These are phyloP conservation scores for Cynara cardunculus DNA, from an alignment of 129 eudicot genomes.

Conservation along the genomic window DNA sequence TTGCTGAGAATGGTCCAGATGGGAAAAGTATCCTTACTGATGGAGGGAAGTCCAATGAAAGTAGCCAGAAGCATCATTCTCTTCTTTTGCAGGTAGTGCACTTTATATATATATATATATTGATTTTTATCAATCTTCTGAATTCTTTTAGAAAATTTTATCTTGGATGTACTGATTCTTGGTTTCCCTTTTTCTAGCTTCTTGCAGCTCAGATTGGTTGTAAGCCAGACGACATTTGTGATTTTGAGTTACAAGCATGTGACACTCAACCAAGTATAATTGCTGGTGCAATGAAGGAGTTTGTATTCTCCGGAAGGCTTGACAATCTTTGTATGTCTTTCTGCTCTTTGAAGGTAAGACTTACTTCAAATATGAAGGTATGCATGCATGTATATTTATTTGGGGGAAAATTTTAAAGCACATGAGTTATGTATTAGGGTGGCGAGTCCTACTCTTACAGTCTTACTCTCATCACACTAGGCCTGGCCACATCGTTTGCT, in stretches of 20 bases:
- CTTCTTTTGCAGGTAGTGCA: slow-evolving; percentile 70
- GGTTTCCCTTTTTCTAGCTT: slow-evolving; percentile 39
- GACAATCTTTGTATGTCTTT: slow-evolving; percentile 97
- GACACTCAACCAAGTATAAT: slow-evolving; percentile 93
- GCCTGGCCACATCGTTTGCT: neutral
- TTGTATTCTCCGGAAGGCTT: slow-evolving; percentile 90
- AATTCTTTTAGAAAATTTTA: neutral
- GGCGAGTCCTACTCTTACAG: neutral
- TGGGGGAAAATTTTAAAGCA: neutral
- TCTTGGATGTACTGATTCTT: slow-evolving; percentile 13
- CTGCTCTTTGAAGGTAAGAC: slow-evolving; percentile 83
- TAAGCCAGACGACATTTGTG: slow-evolving; percentile 82
- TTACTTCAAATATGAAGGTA: neutral
- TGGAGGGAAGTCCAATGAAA: slow-evolving; percentile 34
- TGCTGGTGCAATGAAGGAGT: slow-evolving; percentile 92
- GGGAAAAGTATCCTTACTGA: slow-evolving; percentile 32
- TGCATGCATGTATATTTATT: neutral
- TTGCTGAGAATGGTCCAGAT: slow-evolving; percentile 43
- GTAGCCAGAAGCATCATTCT: slow-evolving; percentile 71
- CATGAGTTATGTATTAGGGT: neutral
- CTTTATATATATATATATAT: neutral
- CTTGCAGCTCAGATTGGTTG: slow-evolving; percentile 71
- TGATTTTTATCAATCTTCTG: neutral
- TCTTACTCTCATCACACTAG: neutral
- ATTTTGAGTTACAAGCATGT: slow-evolving; percentile 96